A percentile compares a stretch with the other conserved stretches of the same genome.
Conservation (phyloP, 2,329 filamentous ascomycete genomes). For the Aspergillus udagawae region DNA sequence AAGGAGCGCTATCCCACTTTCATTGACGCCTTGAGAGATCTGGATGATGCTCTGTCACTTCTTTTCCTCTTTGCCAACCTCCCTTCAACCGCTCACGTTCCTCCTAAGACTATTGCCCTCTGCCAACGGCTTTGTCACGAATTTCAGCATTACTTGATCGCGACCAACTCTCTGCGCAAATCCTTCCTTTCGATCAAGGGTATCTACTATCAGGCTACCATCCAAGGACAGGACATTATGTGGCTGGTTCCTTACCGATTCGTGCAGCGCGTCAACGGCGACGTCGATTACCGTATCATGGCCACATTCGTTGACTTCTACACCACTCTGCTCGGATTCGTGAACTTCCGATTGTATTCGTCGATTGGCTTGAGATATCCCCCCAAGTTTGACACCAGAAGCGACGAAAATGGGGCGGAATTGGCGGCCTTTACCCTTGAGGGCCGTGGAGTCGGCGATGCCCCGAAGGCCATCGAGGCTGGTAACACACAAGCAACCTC, state of each 20-base stretch:
- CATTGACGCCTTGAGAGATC: conserved; percentile 84
- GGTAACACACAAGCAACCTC: conserved; percentile 51
- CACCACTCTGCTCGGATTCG: conserved; percentile 89
- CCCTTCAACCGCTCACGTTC: conserved; percentile 82
- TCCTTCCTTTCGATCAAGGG: conserved; percentile 98
- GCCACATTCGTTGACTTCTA: conserved; percentile 99
- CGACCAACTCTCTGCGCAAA: conserved; percentile 85
- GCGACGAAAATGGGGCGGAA: conserved; percentile 86
- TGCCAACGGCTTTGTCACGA: conserved; percentile 92
- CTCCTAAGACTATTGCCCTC: conserved; percentile 89
- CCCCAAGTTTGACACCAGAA: conserved; percentile 82
- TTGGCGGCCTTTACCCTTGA: conserved; percentile 88
- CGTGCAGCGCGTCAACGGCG: conserved; percentile 87
- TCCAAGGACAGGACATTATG: conserved; percentile 92
- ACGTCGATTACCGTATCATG: conserved; percentile 99
- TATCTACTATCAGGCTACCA: conserved; percentile 97
- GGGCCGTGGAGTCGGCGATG: conserved; percentile 56
- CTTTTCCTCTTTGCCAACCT: conserved; percentile 97
- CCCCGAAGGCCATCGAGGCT: conserved; percentile 50
- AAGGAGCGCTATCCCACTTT: conserved; percentile 98
- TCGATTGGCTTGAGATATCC: conserved; percentile 89
- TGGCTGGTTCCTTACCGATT: conserved; percentile 99
- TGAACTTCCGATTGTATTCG: conserved; percentile 94
- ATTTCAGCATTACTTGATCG: conserved; percentile 97
- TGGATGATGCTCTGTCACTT: conserved; percentile 96